These are phyloP conservation scores for Ramularia collo-cygni DNA, from an alignment of 2,329 filamentous ascomycete species.

Conservation along the genomic window DNA sequence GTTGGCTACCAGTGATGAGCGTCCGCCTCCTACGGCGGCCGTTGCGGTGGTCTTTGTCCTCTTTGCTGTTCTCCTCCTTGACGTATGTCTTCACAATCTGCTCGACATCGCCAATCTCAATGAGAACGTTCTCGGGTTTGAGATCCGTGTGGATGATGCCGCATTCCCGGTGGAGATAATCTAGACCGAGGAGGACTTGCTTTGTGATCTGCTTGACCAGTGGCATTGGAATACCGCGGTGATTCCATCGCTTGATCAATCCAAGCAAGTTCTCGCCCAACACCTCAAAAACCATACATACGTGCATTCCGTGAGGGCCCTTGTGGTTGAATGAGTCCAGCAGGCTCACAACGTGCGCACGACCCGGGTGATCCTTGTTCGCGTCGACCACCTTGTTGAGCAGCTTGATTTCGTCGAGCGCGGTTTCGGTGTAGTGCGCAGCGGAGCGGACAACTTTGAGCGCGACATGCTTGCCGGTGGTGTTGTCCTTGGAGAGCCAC, in stretches of 20 bases:
- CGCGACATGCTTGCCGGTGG: conserved; percentile 85
- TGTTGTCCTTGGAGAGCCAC: conserved; percentile 76
- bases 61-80: conserved; percentile 62
- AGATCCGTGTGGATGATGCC: conserved; percentile 98
- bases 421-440: conserved; percentile 97
- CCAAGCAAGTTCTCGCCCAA: conserved; percentile 90
- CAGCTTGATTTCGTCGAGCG: conserved; percentile 97
- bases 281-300: conserved; percentile 99
- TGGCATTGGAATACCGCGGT: conserved; percentile 90
- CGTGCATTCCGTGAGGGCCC: conserved; percentile 89
- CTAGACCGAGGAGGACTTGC: conserved; percentile 88
- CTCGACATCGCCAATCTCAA: conserved; percentile 98
- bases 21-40: conserved; percentile 83
- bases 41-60: conserved; percentile 82
- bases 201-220: conserved; percentile 98
- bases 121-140: conserved; percentile 96
- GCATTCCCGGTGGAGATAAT: conserved; percentile 95
- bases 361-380: conserved; percentile 88
- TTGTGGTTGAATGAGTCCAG: conserved; percentile 97
- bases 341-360: conserved; percentile 90
- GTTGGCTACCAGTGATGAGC: conserved; percentile 94
- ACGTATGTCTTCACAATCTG: conserved; percentile 97
- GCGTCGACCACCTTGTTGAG: conserved; percentile 95
- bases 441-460: conserved; percentile 96
- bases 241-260: conserved; percentile 97